These are phyloP conservation scores for Ophiostoma montium DNA, from an alignment of 2,329 filamentous ascomycete species.

Conservation along the genomic window DNA sequence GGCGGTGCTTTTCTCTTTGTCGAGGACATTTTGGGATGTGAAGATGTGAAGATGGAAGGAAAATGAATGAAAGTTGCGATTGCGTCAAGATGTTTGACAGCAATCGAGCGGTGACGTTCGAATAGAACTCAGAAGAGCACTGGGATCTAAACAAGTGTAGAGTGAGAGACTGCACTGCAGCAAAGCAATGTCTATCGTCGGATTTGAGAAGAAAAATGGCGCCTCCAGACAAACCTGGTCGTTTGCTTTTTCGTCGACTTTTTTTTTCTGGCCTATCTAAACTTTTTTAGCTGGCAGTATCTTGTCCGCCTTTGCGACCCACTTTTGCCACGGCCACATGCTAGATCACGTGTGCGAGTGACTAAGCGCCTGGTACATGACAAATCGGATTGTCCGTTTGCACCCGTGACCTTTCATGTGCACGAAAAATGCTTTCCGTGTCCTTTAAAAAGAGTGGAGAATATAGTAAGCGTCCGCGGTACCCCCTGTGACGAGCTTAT, in stretches of 20 bases:
- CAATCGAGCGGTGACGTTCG: too few species aligned
- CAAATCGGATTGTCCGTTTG: too few species aligned
- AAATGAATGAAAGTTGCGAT: too few species aligned
- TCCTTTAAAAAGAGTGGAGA: not conserved
- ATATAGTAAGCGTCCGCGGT: too few species aligned
- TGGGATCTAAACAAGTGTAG: too few species aligned
- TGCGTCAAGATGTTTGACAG: too few species aligned
- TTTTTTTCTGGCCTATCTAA: constrained; percentile 1
- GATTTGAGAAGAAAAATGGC: not conserved
- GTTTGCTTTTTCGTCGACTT: constrained; percentile 2
- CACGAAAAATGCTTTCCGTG: not conserved
- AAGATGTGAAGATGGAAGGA: not conserved
- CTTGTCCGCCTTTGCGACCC: constrained; percentile 7
- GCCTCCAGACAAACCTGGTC: not conserved
- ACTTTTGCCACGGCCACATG: not conserved
- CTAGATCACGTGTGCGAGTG: not conserved
- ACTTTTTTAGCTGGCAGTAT: constrained; percentile 8
- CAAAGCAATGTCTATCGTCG: not conserved
- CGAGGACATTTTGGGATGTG: constrained; percentile 29
- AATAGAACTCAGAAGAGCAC: too few species aligned
- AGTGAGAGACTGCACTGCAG: too few species aligned
- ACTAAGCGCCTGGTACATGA: too few species aligned
- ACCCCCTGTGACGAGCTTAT: too few species aligned
- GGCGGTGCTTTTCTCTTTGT: constrained; percentile 44
- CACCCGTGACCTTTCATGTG: not conserved